Conservation (phyloP, 2,329 filamentous ascomycete genomes). For the Thermothelomyces thermophilus region DNA sequence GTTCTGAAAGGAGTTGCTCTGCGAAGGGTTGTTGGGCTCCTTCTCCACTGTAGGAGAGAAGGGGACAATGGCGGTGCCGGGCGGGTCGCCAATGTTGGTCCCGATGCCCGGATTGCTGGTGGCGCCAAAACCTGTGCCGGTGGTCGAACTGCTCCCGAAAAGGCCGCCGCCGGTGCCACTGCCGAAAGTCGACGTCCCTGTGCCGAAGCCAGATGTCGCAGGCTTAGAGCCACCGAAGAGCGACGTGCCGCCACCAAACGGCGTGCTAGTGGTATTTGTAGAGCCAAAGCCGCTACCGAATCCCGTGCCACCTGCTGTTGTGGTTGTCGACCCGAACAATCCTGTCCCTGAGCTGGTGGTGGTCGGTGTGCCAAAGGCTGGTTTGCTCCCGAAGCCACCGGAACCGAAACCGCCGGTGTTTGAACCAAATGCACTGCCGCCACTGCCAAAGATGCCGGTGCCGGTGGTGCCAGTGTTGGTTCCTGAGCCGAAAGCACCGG, state of each 20-base stretch:
- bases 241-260: constrained; percentile 35
- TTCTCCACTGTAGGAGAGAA: constrained; percentile 69
- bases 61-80: constrained; percentile 62
- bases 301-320: constrained; percentile 32
- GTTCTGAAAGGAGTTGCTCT: constrained; percentile 65
- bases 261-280: constrained; percentile 29
- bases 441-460: constrained; percentile 40
- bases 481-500: constrained; percentile 32
- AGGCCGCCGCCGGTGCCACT: constrained; percentile 29
- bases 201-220: constrained; percentile 36
- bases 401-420: constrained; percentile 14
- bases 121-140: constrained; percentile 33
- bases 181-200: constrained; percentile 40
- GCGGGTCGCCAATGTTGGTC: constrained; percentile 48
- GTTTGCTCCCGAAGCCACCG: constrained; percentile 36
- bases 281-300: constrained; percentile 38
- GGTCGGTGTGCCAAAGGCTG: constrained; percentile 46
- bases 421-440: constrained; percentile 21
- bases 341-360: constrained; percentile 34
- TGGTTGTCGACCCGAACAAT: constrained; percentile 39
- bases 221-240: constrained; percentile 51
- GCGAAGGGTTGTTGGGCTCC: constrained; percentile 50
- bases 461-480: constrained; percentile 36
- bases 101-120: constrained; percentile 45
- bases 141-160: constrained; percentile 17